Base-by-base conservation (phyloP, 306 rosid species). In the Vigna angularis region DNA sequence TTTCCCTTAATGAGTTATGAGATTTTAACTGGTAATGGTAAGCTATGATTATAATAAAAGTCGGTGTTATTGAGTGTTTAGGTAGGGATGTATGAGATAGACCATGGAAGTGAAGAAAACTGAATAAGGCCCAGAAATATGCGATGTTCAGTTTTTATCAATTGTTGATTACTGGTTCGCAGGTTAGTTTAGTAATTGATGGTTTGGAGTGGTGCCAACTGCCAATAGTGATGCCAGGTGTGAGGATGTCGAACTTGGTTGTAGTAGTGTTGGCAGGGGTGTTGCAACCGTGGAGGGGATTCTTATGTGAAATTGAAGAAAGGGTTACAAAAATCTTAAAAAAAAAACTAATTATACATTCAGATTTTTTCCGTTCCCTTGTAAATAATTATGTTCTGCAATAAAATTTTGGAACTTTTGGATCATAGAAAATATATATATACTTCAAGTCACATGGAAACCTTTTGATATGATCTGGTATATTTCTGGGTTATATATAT, bases 51-150 rank as follows among this genome's bases (percentile, higher is more conserved):
- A 8, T 69, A 44, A 22, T 62, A 63, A 26, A 15, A n/a, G 45
- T 69, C 58, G 52, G 7, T 52, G 16, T 34, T 26, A 22, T 64
- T 42, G 24, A 16, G 53, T 67, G 58, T 74, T 69, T 63, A 44
- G 40, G 20, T 11, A 12, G 66, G 34, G 63, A 2, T 79, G 51
- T 45, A 6, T 20, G 44, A 5, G 73, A 42, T 53, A 40, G 26
- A n/a, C 16, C 0, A 55, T 72, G 59, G 3, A 10, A 30, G 58
- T 16, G 58, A 8, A 34, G 47, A 45, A 32, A 56, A 47, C 45
- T 44, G 61, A 73, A 24, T 47, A 68, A 42, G 62, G 70, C n/a
- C 2, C 52, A 22, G 58, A 24, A n/a, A 11, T 26, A 22, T 48
- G 59, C 22, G 10, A 17, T 9, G 40, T 48, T 70, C 22, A 50